Evolutionary conservation across 305 asterid genomes (phyloP).

Genomic region (Fraxinus xanthoxyloides): DNA sequence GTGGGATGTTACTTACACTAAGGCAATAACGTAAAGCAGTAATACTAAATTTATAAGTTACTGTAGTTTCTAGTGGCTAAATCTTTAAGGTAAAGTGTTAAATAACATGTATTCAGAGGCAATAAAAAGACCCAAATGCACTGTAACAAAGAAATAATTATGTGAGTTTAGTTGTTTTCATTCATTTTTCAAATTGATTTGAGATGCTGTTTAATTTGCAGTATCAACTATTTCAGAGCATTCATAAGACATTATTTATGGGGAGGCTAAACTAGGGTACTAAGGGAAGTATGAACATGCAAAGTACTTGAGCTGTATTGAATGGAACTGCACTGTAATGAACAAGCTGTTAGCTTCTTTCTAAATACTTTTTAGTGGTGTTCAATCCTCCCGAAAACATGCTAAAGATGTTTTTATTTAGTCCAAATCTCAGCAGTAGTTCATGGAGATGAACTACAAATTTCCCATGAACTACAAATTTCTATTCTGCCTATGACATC

Average conservation of each 20-base stretch:
- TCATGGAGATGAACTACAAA: not conserved
- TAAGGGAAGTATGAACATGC: not conserved
- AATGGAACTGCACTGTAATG: not conserved
- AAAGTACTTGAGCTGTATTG: not conserved
- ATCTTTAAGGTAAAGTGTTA: not conserved
- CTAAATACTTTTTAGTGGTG: not conserved
- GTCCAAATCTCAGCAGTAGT: not conserved
- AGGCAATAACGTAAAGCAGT: not conserved
- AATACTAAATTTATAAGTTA: not conserved
- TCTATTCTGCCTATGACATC: not conserved
- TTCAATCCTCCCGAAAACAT: not conserved
- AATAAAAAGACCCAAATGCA: not conserved
- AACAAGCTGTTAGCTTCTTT: not conserved
- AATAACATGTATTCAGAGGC: not conserved
- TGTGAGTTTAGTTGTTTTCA: not conserved
- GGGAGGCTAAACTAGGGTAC: not conserved
- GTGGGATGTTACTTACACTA: not conserved
- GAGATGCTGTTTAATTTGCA: not conserved
- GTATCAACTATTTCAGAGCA: not conserved
- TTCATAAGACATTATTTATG: not conserved
- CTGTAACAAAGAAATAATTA: not conserved
- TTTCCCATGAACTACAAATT: not conserved
- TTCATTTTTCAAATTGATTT: not conserved
- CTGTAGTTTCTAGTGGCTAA: not conserved
- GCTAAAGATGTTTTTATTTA: not conserved